Percentiles rank a stretch among this genome's conserved stretches.
phyloP scores from a whole-genome alignment of 129 eudicot genomes.

The Sambucus nigra region DNA sequence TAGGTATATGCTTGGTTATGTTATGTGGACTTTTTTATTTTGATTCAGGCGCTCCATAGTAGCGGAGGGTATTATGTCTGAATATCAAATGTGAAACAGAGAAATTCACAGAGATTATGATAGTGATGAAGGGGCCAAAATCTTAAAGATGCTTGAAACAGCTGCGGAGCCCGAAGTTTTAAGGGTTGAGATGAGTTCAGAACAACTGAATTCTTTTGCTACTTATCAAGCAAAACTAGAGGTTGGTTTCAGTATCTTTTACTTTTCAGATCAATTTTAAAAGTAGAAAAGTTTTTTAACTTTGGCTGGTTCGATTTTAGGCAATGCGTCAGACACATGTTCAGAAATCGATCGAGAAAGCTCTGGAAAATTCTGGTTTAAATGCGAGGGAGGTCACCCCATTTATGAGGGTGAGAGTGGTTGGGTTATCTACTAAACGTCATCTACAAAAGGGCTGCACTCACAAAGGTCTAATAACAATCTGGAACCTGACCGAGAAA shows the following conservation, averaged over 20 bases:
- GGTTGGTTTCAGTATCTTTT: conserved; percentile 27
- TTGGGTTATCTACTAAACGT: conserved; percentile 45
- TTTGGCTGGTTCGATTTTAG: conserved; percentile 23
- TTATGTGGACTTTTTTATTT: neutral
- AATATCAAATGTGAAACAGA: conserved; percentile 39
- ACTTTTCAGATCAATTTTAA: neutral
- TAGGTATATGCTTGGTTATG: neutral
- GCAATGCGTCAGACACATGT: conserved; percentile 54
- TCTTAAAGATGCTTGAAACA: conserved; percentile 54
- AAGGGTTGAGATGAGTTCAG: conserved; percentile 85
- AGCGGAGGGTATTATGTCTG: conserved; percentile 60
- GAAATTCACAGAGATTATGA: conserved; percentile 22
- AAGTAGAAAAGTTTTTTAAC: neutral
- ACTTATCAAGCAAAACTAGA: conserved; percentile 64
- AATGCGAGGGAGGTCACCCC: conserved; percentile 65
- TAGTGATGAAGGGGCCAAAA: conserved; percentile 64
- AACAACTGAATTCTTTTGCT: conserved; percentile 59
- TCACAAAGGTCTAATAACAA: conserved; percentile 57
- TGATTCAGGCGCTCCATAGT: conserved; percentile 55
- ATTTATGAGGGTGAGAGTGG: conserved; percentile 75
- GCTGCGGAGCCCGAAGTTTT: conserved; percentile 88
- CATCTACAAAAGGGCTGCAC: conserved; percentile 10
- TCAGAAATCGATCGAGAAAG: conserved; percentile 60
- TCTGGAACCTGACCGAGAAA: conserved; percentile 77
- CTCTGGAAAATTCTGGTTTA: conserved; percentile 64